These are phyloP conservation scores for Talaromyces sp. DNA, from an alignment of 2,329 filamentous ascomycete genomes.

Conservation along the genomic window DNA sequence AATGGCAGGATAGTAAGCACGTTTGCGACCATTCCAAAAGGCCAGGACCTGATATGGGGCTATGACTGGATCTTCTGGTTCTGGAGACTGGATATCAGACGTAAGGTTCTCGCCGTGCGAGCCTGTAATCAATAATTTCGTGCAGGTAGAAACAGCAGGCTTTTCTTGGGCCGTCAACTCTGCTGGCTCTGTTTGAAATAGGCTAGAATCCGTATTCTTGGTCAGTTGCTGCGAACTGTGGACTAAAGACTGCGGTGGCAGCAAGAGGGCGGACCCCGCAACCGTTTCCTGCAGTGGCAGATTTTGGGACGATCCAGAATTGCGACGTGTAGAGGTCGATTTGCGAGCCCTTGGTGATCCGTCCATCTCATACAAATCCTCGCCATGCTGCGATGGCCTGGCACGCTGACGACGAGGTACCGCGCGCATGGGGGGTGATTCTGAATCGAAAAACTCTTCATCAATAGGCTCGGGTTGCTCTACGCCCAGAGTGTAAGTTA, in stretches of 20 bases:
- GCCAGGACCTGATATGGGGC: constrained; percentile 56
- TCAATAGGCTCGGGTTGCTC: constrained; percentile 19
- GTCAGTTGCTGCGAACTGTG: constrained; percentile 20
- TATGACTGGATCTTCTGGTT: constrained; percentile 27
- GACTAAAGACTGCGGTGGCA: constrained; percentile 12
- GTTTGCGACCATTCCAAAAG: constrained; percentile 53
- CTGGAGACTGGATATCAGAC: constrained; percentile 12
- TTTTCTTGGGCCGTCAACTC: not conserved
- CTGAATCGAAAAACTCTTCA: constrained; percentile 19
- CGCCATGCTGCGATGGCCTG: constrained; percentile 25
- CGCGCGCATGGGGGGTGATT: constrained; percentile 20
- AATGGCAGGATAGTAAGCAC: constrained; percentile 59
- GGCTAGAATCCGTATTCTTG: not conserved
- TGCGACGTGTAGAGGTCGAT: not conserved
- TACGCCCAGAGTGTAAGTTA: constrained; percentile 20
- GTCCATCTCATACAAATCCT: constrained; percentile 37
- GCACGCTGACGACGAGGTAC: constrained; percentile 24
- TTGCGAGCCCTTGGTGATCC: constrained; percentile 30
- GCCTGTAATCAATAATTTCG: not conserved
- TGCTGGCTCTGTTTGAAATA: constrained; percentile 15
- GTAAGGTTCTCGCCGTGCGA: not conserved
- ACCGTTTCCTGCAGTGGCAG: not conserved
- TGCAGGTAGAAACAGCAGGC: not conserved
- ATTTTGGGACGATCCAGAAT: not conserved
- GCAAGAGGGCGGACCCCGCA: not conserved